Percentiles rank a stretch among this genome's conserved stretches.
These are phyloP conservation scores for Sporothrix phasma DNA, from an alignment of 2,329 filamentous ascomycete genomes.

Conservation along the genomic window DNA sequence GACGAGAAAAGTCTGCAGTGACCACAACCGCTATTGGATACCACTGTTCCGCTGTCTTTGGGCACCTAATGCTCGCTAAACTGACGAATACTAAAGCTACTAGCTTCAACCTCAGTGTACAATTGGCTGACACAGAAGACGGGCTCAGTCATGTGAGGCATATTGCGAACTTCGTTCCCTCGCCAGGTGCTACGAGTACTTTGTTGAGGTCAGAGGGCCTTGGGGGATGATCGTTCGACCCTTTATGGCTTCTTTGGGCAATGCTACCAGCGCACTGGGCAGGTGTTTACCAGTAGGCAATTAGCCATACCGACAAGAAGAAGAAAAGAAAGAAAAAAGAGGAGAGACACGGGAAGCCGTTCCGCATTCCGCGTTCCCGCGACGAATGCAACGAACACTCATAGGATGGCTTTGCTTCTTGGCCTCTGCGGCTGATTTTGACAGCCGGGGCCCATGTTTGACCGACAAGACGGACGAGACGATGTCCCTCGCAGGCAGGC, in stretches of 20 bases:
- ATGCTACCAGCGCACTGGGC: background rate
- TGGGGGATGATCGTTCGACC: background rate
- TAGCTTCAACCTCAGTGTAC: too few relatives aligned
- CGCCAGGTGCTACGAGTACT: background rate
- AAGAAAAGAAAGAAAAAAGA: background rate
- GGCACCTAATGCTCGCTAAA: background rate
- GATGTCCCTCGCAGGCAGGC: background rate
- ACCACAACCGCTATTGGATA: background rate
- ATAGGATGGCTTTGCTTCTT: background rate
- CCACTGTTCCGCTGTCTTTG: background rate
- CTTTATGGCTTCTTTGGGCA: background rate
- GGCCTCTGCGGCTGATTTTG: background rate
- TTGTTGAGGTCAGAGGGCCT: too few relatives aligned
- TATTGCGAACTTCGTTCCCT: background rate
- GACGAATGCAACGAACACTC: background rate
- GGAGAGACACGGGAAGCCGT: background rate
- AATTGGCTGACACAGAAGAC: too few relatives aligned
- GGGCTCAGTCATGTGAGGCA: background rate
- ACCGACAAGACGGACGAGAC: background rate
- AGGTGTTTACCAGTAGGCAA: background rate
- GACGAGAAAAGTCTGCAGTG: slow-evolving; percentile 5
- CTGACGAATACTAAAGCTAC: background rate
- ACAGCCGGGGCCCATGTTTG: background rate
- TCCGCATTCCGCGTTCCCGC: slow-evolving; percentile 1
- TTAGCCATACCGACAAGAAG: background rate